Evolutionary conservation across 2,329 filamentous ascomycete species (phyloP), one percentile per base, ranked within the genome.

Genomic region (Sporothrix pallida): DNA sequence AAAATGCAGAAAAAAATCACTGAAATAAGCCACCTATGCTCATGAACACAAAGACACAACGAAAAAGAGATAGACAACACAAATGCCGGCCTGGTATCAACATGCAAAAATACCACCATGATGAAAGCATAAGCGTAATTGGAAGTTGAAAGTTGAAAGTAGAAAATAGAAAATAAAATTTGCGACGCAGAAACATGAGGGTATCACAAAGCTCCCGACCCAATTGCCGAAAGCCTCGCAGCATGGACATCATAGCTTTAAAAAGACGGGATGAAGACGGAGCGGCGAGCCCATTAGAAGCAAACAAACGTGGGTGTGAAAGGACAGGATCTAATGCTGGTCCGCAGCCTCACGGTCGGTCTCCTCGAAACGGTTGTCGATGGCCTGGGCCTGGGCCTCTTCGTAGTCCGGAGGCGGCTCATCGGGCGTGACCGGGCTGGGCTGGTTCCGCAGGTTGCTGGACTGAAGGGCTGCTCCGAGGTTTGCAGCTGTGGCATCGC

Each of bases 351-450:
- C 88, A 63, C 91, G 91, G 76, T 95, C 86, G 75, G 92, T 92
- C 77, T 93, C 89, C 80, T 94, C 89, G 26, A 91, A 82, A 70
- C 83, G 84, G 79, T 85, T 88, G 75, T 83, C 86, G 42, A 91
- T 81, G 42, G 88, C 88, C 78, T 91, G 89, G n/a, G 87, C 90
- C 82, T 98, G 95, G 42, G 93, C 93, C 81, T 97, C 94, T 79
- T 98, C 94, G 80, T 98, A 98, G 50, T 90, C 93, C 69, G 95
- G 95, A 67, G 95, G 95, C 5, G 95, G 94, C 80, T 96, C 95
- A 82, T 90, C 79, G 78, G 93, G 82, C 84, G 82, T 83, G 37
- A 78, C 78, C 73, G 82, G 81, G 58, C 78, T 76, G 8, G 63
- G n/a, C 50, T 62, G 69, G 13, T 44, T 20, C 68, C 62, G 12